Conservation (phyloP, 2,329 filamentous ascomycete species). For the Gremmenia infestans region DNA sequence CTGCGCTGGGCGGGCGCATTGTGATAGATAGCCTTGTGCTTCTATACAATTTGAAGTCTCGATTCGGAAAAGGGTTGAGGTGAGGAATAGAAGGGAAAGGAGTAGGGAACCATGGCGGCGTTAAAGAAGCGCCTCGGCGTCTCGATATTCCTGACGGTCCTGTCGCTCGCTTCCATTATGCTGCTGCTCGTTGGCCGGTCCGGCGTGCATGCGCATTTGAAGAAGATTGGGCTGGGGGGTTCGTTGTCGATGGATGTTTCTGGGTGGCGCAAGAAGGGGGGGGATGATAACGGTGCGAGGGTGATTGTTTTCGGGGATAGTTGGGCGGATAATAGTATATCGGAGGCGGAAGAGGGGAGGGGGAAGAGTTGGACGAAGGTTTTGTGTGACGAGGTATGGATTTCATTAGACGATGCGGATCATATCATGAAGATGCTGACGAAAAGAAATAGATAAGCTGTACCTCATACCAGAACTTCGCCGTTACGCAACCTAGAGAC, state of each 20-base stretch:
- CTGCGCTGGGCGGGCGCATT: too few species aligned
- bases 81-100: neutral
- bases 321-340: conserved; percentile 26
- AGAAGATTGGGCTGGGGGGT: conserved; percentile 23
- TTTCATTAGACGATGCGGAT: neutral
- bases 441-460: conserved; percentile 24
- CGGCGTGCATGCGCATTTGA: conserved; percentile 15
- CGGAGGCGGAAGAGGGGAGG: conserved; percentile 11
- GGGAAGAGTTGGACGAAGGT: conserved; percentile 27
- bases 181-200: conserved; percentile 16
- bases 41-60: too few species aligned
- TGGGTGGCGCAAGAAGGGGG: conserved; percentile 1
- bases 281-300: conserved; percentile 8
- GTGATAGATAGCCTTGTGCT: too few species aligned
- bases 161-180: conserved; percentile 21
- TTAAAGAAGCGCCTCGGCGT: conserved; percentile 20
- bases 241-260: neutral
- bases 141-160: conserved; percentile 15
- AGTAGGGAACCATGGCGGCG: neutral
- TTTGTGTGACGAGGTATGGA: conserved; percentile 28
- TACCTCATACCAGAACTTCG: conserved; percentile 26
- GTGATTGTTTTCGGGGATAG: conserved; percentile 31
- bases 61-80: neutral
- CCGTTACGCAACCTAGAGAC: conserved; percentile 21
- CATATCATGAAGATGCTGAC: neutral